phyloP scores from a whole-genome alignment of 2,329 filamentous ascomycete genomes.

The Nemania abortiva region DNA sequence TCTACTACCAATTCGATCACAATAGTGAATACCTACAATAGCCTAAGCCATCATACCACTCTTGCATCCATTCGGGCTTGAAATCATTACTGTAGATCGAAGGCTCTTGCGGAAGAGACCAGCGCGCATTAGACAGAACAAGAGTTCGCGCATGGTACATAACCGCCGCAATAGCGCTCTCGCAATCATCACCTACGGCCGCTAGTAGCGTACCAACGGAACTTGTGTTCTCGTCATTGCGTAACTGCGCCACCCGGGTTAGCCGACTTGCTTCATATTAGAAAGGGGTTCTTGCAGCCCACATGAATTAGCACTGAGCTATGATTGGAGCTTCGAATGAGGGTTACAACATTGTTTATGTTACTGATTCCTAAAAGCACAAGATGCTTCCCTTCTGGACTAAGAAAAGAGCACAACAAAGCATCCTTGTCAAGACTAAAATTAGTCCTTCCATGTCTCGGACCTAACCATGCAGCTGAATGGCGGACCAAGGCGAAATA shows the following conservation, averaged over 20 bases:
- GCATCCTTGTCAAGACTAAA: conserved; percentile 82
- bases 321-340: conserved; percentile 73
- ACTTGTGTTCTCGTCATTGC: conserved; percentile 73
- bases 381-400: conserved; percentile 76
- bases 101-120: conserved; percentile 61
- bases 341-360: conserved; percentile 74
- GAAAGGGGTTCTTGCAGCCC: conserved; percentile 48
- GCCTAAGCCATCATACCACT: conserved; percentile 92
- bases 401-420: conserved; percentile 82
- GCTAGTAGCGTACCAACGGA: conserved; percentile 74
- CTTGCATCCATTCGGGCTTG: conserved; percentile 77
- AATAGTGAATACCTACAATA: conserved; percentile 71
- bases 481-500: conserved; percentile 87
- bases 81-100: conserved; percentile 62
- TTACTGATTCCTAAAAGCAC: conserved; percentile 85
- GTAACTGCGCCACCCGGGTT: conserved; percentile 55
- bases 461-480: conserved; percentile 87
- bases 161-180: conserved; percentile 80
- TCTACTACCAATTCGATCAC: neutral
- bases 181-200: conserved; percentile 78
- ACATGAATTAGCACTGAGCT: conserved; percentile 77
- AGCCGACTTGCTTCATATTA: conserved; percentile 26
- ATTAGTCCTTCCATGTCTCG: conserved; percentile 78
- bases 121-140: conserved; percentile 54
- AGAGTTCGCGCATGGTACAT: conserved; percentile 88